phyloP scores from a whole-genome alignment of 1,139 yeast species.

The Saccharomyces hybrid region DNA sequence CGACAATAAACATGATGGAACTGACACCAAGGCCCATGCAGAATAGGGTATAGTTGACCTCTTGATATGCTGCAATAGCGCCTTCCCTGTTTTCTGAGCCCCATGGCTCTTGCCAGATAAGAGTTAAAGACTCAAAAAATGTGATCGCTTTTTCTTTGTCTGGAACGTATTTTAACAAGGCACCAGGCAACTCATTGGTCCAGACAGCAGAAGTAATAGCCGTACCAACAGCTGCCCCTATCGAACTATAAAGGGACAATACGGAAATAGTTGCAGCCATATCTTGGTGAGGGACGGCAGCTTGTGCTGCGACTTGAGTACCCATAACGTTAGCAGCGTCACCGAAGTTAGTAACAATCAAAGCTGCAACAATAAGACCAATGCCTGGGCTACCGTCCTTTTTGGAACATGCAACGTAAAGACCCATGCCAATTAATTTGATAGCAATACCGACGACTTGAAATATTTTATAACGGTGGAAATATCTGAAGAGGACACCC shows the following conservation, averaged over 20 bases:
- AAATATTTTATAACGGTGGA: conserved; percentile 32
- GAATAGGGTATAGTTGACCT: conserved; percentile 15
- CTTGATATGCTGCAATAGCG: conserved; percentile 29
- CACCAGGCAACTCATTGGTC: conserved; percentile 29
- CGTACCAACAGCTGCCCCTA: conserved; percentile 41
- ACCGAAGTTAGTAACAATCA: conserved; percentile 31
- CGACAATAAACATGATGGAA: conserved; percentile 25
- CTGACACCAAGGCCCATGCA: conserved; percentile 21
- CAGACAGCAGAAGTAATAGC: conserved; percentile 44
- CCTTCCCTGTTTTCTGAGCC: conserved; percentile 29
- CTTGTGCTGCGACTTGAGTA: conserved; percentile 33
- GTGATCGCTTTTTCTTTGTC: not conserved
- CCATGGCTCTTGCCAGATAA: conserved; percentile 19
- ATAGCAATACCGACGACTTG: conserved; percentile 30
- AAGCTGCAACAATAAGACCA: conserved; percentile 26
- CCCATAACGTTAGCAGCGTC: conserved; percentile 33
- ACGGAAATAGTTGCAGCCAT: conserved; percentile 40
- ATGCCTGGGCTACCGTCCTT: conserved; percentile 25
- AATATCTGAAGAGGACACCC: conserved; percentile 29
- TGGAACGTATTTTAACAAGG: not conserved
- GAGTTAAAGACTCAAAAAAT: conserved; percentile 19
- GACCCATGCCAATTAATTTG: conserved; percentile 31
- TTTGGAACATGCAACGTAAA: conserved; percentile 17
- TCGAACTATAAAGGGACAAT: conserved; percentile 36
- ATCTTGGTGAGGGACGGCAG: conserved; percentile 40